Percentiles rank a stretch among this genome's conserved stretches.
phyloP scores from a whole-genome alignment of 2,329 filamentous ascomycete species.

The Hymenoscyphus albidus region DNA sequence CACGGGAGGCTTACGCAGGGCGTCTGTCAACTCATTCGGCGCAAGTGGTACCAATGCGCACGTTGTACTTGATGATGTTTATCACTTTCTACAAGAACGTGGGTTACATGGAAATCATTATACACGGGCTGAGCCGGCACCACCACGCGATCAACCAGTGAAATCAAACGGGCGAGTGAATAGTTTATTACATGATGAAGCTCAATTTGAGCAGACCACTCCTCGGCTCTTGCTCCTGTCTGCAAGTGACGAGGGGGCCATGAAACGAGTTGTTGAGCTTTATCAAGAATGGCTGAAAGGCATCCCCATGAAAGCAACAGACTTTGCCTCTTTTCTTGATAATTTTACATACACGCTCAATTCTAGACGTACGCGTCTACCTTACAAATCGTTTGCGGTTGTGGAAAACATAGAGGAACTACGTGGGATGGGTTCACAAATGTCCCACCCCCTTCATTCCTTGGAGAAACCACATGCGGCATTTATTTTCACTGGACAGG shows the following conservation, averaged over 20 bases:
- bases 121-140: neutral
- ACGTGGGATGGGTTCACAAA: neutral
- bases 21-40: constrained; percentile 29
- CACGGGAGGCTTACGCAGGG: constrained; percentile 11
- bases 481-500: constrained; percentile 33
- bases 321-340: too few relatives aligned
- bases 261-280: too few relatives aligned
- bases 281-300: too few relatives aligned
- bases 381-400: neutral
- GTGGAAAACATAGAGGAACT: neutral
- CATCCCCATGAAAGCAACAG: too few relatives aligned
- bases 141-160: too few relatives aligned
- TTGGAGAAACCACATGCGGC: constrained; percentile 5
- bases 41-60: constrained; percentile 26
- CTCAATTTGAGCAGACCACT: too few relatives aligned
- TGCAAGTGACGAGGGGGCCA: too few relatives aligned
- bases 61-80: constrained; percentile 20
- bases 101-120: constrained; percentile 8
- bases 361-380: too few relatives aligned
- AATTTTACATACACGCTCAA: too few relatives aligned
- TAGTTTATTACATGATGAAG: too few relatives aligned
- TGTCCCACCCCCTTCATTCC: neutral
- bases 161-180: too few relatives aligned
- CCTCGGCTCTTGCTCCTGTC: too few relatives aligned
- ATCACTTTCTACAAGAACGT: constrained; percentile 21